Base-by-base conservation (phyloP, 768 basidiomycete genomes). In the Daedalea quercina region DNA sequence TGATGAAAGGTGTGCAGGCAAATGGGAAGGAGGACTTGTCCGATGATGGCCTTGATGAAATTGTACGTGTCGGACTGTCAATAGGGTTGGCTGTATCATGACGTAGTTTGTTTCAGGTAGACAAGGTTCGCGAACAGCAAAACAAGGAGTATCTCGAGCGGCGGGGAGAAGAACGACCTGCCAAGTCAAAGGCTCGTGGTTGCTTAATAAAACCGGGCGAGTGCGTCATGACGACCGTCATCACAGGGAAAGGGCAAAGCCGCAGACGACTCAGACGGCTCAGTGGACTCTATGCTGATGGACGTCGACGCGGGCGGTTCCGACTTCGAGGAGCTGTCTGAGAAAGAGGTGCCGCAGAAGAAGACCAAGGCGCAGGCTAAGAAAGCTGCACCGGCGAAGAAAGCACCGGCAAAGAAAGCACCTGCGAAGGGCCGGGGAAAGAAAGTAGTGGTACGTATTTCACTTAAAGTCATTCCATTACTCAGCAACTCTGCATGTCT, bases 11-110 rank as follows among this genome's bases (percentile, higher is more conserved):
- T 24, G 84, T 91, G 9, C 76, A 80, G 51, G 75, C 78, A n/a
- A 77, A 74, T 9, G 84, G 76, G 9, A 80, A 73, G 9, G 85
- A 76, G 9, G 82, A 85, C 7, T 57, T 85, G 12, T 81, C 80
- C n/a, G 88, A 91, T 54, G 83, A 83, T 15, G 82, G 82, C 19
- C 67, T 93, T 8, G 87, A 89, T 34, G 85, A 89, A 52, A 70
- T 82, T 68, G 90, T 90, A 54, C 15, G 79, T 70, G n/a, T 34
- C 17, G 31, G 44, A 50, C 23, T 44, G 15, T 28, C 15, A 20
- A 42, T 11, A 23, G 8, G 24, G 43, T 3, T 24, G 22, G 37
- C 33, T 25, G 6, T 43, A 15, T 34, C 26, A n/a, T 23, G 8
- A 23, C 35, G 51, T 54, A 2, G 45, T 11, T 33, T 26, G 17